phyloP scores from a whole-genome alignment of 2,329 filamentous ascomycete genomes.

The Fusarium sp. region DNA sequence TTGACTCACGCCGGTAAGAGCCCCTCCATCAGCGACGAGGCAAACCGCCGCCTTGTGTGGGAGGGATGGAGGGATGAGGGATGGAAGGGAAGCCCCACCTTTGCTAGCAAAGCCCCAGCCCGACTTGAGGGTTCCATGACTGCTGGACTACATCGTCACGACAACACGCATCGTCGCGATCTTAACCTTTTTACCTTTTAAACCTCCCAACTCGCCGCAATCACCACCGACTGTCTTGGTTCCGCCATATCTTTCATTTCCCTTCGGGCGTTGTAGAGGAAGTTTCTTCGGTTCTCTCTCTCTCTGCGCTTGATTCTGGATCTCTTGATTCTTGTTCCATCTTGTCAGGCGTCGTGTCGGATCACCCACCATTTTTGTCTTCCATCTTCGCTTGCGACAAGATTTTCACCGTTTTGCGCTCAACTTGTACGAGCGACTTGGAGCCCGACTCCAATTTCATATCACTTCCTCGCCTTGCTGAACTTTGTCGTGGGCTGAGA shows the following conservation, averaged over 20 bases:
- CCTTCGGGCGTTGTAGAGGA: conserved; percentile 13
- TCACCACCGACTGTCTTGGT: conserved; percentile 1
- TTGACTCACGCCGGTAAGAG: conserved; percentile 32
- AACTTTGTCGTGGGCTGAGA: conserved; percentile 35
- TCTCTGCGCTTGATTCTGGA: conserved; percentile 8
- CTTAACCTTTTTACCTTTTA: conserved; percentile 11
- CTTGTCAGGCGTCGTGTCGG: conserved; percentile 19
- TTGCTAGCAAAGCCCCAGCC: conserved; percentile 10
- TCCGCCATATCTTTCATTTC: conserved; percentile 7
- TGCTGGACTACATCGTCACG: conserved; percentile 35
- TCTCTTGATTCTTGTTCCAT: conserved; percentile 3
- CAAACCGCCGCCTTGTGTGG: neutral
- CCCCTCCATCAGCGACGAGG: conserved; percentile 31
- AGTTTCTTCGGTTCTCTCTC: conserved; percentile 1
- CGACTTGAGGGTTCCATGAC: conserved; percentile 26
- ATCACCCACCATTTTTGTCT: conserved; percentile 24
- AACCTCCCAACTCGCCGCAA: conserved; percentile 7
- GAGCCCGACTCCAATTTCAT: conserved; percentile 8
- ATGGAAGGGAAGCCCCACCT: conserved; percentile 19
- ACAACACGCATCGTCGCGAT: conserved; percentile 35
- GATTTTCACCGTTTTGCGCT: conserved; percentile 36
- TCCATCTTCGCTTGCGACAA: conserved; percentile 28
- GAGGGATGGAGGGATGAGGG: neutral
- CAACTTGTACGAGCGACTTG: conserved; percentile 21
- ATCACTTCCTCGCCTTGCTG: conserved; percentile 8